A percentile compares a stretch with the other conserved stretches of the same genome.
Evolutionary conservation across 306 rosid genomes (phyloP).

Genomic region (Cicer chorassanicum): DNA sequence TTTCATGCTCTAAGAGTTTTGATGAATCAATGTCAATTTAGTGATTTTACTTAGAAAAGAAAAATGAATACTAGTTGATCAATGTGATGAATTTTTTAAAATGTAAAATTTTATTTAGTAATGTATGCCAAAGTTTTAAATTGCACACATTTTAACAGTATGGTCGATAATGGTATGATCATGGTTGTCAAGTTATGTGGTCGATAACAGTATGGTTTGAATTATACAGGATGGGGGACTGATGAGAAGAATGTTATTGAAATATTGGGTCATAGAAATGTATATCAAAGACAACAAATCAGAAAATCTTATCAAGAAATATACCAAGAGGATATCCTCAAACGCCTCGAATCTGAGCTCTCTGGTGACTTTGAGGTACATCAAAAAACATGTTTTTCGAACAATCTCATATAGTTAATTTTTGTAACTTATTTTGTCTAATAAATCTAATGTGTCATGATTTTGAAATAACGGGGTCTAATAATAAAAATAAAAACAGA

Average conservation of each 20-base stretch:
- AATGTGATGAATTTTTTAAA: too few species aligned
- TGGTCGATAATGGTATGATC: too few species aligned
- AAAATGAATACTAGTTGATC: too few species aligned
- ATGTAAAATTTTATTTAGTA: too few species aligned
- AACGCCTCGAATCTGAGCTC: conserved; percentile 80
- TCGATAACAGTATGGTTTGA: too few species aligned
- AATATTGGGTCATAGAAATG: conserved; percentile 67
- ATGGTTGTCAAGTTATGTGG: not conserved
- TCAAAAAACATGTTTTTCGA: not conserved
- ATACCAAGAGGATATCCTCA: conserved; percentile 69
- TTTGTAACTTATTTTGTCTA: not conserved
- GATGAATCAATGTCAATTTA: too few species aligned
- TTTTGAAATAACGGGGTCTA: conserved; percentile 2
- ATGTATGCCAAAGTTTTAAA: too few species aligned
- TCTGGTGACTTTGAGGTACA: conserved; percentile 80
- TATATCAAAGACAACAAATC: conserved; percentile 70
- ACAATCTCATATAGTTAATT: conserved; percentile 6
- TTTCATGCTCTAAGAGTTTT: too few species aligned
- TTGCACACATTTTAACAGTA: too few species aligned
- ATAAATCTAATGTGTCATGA: not conserved
- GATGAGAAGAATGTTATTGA: conserved; percentile 70
- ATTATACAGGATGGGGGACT: conserved; percentile 78
- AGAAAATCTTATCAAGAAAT: conserved; percentile 61
- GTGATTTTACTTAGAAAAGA: too few species aligned
- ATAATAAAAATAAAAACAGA: conserved; percentile 47